Evolutionary conservation across 2,329 filamentous ascomycete species (phyloP).

Genomic region (Daldinia sp.): DNA sequence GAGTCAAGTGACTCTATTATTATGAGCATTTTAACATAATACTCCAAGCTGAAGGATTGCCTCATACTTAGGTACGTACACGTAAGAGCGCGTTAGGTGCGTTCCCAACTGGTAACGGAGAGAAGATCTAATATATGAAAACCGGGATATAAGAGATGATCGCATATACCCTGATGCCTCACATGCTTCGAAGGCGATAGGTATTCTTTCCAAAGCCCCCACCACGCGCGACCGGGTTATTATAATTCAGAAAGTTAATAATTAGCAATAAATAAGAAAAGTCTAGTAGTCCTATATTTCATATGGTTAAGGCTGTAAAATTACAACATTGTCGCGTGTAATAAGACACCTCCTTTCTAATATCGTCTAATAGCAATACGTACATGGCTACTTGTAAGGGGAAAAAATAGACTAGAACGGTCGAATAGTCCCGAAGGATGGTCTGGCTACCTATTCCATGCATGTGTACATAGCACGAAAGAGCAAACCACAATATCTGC

Average conservation of each 20-base stretch:
- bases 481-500: conserved; percentile 11
- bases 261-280: too few relatives aligned
- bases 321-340: too few relatives aligned
- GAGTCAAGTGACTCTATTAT: conserved; percentile 21
- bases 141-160: neutral
- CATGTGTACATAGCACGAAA: neutral
- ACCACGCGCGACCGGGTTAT: neutral
- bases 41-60: conserved; percentile 7
- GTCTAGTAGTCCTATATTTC: neutral
- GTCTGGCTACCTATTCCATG: neutral
- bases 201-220: neutral
- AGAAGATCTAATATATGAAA: neutral
- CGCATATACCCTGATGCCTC: neutral
- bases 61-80: neutral
- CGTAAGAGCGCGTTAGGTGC: neutral
- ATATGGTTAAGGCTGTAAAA: neutral
- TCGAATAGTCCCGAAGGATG: neutral
- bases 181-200: neutral
- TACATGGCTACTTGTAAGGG: neutral
- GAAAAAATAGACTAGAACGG: neutral
- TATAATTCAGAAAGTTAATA: neutral
- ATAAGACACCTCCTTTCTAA: neutral
- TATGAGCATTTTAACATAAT: neutral
- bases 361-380: neutral
- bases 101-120: neutral